Percentiles rank a stretch among this genome's conserved stretches.
These are phyloP conservation scores for Pelagophyceae sp. DNA, from an alignment of 352 stramenopile species.

Conservation along the genomic window DNA sequence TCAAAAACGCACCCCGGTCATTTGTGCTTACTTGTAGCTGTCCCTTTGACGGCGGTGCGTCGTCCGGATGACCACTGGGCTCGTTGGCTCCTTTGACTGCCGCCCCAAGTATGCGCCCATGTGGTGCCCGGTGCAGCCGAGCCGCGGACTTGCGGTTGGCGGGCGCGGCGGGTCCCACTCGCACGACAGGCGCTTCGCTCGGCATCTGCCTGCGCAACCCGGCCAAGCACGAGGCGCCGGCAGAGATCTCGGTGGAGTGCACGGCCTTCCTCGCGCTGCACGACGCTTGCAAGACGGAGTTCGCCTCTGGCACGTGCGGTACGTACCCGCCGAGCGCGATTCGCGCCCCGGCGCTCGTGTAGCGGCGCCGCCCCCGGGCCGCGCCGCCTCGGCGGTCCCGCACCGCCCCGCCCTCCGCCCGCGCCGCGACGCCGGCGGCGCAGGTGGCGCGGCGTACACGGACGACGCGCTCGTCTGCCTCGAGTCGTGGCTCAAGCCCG, in stretches of 20 bases:
- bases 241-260: background rate
- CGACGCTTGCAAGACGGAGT: background rate
- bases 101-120: too few species aligned
- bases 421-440: background rate
- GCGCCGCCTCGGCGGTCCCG: background rate
- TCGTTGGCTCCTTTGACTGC: background rate
- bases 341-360: background rate
- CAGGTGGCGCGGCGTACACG: background rate
- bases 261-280: background rate
- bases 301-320: background rate
- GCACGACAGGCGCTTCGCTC: background rate
- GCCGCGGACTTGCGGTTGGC: too few species aligned
- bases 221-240: background rate
- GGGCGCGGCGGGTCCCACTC: too few species aligned
- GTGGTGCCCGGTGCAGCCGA: too few species aligned
- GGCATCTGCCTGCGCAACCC: background rate
- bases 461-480: constrained; percentile 4
- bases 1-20: background rate
- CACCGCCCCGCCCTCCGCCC: background rate
- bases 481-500: background rate
- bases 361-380: background rate
- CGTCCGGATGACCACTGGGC: too few species aligned
- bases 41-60: constrained; percentile 2
- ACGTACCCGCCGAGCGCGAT: background rate
- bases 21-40: background rate